Evolutionary conservation across 208 protist species (phyloP), one percentile per base, ranked within the genome.

Genomic region (Trypanosoma grayi): DNA sequence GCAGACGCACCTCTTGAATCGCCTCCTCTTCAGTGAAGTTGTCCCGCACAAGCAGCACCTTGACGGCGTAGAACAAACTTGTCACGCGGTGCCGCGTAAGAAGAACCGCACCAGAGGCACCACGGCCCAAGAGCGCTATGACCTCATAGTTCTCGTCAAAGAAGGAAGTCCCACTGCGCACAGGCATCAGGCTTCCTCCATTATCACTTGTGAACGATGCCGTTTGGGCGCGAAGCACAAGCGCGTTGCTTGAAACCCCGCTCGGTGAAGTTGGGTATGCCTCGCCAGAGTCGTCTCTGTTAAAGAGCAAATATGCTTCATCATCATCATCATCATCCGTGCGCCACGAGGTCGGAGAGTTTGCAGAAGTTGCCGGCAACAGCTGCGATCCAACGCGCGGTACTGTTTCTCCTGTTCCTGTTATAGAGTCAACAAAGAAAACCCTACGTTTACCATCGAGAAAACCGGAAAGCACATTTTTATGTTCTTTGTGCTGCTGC

Each of bases 91-190:
- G 84, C 4, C 75, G 78, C n/a, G 66, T 75, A 6, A 95, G 82
- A 18, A 95, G 59, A 45, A 74, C 90, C 6, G 75, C 86, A 10
- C 90, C 90, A n/a, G 73, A 75, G 0, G 73, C 80, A 20, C 90
- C 90, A 30, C 71, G 58, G 20, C 90, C 90, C 2, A 95, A 70
- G 11, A 93, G 31, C 20, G 50, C 47, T 2, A 92, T 47, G 8
- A 86, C 84, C 27, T 85, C 83, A 57, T 92, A 95, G 66, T 93
- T 91, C 14, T 90, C 84, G 55, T 95, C 90, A 61, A 95, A 93
- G 55, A 95, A 95, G 53, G 80, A 88, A 50, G 24, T 37, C 30
- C 28, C 18, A 9, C 2, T 40, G n/a, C 18, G 5, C 16, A 27
- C 22, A 20, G 33, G 13, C 11, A 33, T 5, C 0, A 48, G 24